Base-by-base conservation (phyloP, 208 protist species). In the Endotrypanum monterogeii region DNA sequence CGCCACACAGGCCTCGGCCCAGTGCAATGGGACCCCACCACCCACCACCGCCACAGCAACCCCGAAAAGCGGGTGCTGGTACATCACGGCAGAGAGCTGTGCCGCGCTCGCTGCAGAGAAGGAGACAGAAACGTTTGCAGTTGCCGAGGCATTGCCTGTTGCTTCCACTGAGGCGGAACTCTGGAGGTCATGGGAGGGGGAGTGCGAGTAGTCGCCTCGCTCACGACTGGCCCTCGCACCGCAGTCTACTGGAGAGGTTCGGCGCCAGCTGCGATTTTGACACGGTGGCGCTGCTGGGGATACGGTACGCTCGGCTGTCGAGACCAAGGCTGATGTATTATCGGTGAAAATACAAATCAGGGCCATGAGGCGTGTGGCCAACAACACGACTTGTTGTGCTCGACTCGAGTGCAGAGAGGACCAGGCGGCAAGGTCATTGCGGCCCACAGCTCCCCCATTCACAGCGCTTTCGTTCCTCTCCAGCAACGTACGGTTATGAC, bases 11-110 rank as follows among this genome's bases (percentile, higher is more conserved):
- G 58, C 55, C 16, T 66, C 76, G 18, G 74, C 85, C 82, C 82
- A 87, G 8, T 52, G 48, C 28, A 80, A 52, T 44, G 63, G 55
- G 37, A 89, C 76, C 0, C 63, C 73, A 5, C 68, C 77, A 58
- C 73, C 67, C 60, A 77, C 70, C 52, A 83, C 76, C 23, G 74
- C 79, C 25, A 81, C 74, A 16, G 82, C 85, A 18, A 82, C 67
- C 28, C 85, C 85, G 62, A 89, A 87, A 23, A 87, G 70, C 23
- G 82, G 85, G 50, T 83, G 77, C 18, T 51, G 61, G 58, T 66
- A 23, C 63, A 89, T 79, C 52, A 70, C 72, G 28, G 28, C 11
- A 11, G 58, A 61, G 41, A 83, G 37, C 25, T 51, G 30, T 14
- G 39, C 16, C 23, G 67, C 28, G 3, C 20, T 46, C 25, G 55